Evolutionary conservation across 257 asterid genomes (phyloP).

Genomic region (Scutellaria galericulata): DNA sequence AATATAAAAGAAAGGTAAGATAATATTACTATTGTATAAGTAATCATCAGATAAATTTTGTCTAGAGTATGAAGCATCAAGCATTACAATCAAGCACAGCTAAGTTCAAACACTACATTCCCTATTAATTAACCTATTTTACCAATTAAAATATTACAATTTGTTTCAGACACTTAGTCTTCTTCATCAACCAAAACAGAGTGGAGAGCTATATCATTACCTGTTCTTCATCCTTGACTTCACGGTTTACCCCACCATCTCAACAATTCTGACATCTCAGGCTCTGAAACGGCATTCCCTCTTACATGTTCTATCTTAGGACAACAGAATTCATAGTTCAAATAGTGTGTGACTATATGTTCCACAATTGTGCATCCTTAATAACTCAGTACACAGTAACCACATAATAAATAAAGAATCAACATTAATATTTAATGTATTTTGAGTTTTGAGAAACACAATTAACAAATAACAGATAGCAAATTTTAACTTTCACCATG

Average conservation of each 20-base stretch:
- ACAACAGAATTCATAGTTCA: neutral
- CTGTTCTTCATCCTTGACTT: constrained; percentile 39
- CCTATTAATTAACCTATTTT: neutral
- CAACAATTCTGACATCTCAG: constrained; percentile 1
- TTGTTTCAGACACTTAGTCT: too few species aligned
- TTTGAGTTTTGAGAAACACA: constrained; percentile 9
- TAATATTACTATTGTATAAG: constrained; percentile 4
- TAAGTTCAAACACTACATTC: constrained; percentile 21
- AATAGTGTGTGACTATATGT: neutral
- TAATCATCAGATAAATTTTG: constrained; percentile 1
- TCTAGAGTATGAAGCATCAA: neutral
- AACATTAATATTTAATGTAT: neutral
- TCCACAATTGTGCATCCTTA: too few species aligned
- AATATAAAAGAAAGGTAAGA: constrained; percentile 14
- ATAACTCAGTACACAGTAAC: neutral
- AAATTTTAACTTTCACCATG: constrained; percentile 72
- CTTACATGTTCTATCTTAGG: constrained; percentile 8
- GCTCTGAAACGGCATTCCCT: neutral
- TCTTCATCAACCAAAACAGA: constrained; percentile 4
- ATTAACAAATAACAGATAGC: neutral
- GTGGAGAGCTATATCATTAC: constrained; percentile 30
- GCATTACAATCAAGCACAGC: constrained; percentile 9
- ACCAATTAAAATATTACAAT: neutral
- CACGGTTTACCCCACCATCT: constrained; percentile 34
- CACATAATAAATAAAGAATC: neutral